These are phyloP conservation scores for Brassica rapa DNA, from an alignment of 345 rosid species.

Conservation along the genomic window DNA sequence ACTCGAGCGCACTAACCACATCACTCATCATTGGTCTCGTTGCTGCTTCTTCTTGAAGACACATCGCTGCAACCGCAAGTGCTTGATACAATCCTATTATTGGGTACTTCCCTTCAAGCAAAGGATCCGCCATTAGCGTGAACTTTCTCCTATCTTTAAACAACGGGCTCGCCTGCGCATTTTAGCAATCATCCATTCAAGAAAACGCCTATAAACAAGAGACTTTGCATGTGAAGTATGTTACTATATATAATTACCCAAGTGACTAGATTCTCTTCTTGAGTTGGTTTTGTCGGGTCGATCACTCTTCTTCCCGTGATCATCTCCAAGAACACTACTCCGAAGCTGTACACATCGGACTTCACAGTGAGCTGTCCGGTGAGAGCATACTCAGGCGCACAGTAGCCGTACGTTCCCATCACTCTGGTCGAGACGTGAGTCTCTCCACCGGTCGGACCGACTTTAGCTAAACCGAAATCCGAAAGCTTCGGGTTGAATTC, in stretches of 20 bases:
- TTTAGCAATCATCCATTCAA: constrained; percentile 3
- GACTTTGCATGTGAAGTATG: neutral
- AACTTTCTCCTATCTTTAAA: constrained; percentile 69
- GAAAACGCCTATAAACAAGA: neutral
- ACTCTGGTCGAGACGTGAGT: constrained; percentile 80
- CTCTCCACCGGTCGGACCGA: constrained; percentile 73
- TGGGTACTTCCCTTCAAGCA: constrained; percentile 59
- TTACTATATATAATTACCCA: constrained; percentile 51
- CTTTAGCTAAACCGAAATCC: constrained; percentile 84
- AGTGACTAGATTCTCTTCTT: constrained; percentile 67
- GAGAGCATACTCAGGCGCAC: constrained; percentile 76
- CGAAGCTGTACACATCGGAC: constrained; percentile 84
- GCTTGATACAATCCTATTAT: constrained; percentile 70
- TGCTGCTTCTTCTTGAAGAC: constrained; percentile 72
- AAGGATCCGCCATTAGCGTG: constrained; percentile 68
- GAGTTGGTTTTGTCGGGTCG: constrained; percentile 57
- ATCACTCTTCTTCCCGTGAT: constrained; percentile 85
- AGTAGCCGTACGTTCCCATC: constrained; percentile 87
- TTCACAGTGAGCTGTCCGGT: constrained; percentile 70
- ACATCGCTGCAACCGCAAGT: constrained; percentile 84
- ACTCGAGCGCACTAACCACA: constrained; percentile 77
- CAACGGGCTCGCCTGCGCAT: constrained; percentile 66
- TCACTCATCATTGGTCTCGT: constrained; percentile 75
- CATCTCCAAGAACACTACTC: constrained; percentile 77
- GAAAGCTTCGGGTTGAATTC: constrained; percentile 73